Conservation (phyloP, 495 filamentous ascomycete species). For the Lineolata rhizophorae region DNA sequence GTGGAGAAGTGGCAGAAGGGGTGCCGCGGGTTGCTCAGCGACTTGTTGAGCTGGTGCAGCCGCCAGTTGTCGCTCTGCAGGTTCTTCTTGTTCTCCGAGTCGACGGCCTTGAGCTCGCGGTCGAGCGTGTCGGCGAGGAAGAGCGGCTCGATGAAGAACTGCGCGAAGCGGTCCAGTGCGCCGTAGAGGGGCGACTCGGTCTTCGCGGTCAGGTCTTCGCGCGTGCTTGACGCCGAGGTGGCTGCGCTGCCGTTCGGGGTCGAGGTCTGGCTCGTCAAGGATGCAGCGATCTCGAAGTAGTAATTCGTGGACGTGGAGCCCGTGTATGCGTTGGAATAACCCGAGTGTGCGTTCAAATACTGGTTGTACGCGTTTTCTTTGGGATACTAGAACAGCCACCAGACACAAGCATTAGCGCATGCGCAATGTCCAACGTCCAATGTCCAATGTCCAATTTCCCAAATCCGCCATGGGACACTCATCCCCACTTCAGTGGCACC, state of each 20-base stretch:
- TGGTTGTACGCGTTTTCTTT: slow-evolving; percentile 90
- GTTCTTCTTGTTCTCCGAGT: slow-evolving; percentile 99
- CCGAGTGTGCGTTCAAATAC: slow-evolving; percentile 74
- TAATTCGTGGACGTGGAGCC: slow-evolving; percentile 90
- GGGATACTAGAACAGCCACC: slow-evolving; percentile 48
- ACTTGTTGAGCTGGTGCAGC: slow-evolving; percentile 76
- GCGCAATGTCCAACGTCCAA: slow-evolving; percentile 1
- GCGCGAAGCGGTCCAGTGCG: slow-evolving; percentile 84
- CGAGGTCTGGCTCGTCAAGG: slow-evolving; percentile 12
- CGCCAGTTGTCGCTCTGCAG: slow-evolving; percentile 91
- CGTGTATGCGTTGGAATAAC: slow-evolving; percentile 88
- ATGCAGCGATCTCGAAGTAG: slow-evolving; percentile 84
- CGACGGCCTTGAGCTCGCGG: slow-evolving; percentile 76
- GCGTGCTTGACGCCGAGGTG: slow-evolving; percentile 7
- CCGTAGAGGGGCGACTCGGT: slow-evolving; percentile 54
- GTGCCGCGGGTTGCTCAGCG: slow-evolving; percentile 70
- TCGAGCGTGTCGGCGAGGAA: slow-evolving; percentile 82
- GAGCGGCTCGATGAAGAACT: slow-evolving; percentile 87
- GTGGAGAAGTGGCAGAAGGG: slow-evolving; percentile 96
- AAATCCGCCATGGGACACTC: not conserved
- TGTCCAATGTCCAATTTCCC: no score
- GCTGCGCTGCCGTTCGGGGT: slow-evolving; percentile 9
- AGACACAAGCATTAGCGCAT: no score
- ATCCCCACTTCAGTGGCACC: no score
- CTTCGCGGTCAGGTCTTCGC: slow-evolving; percentile 9